A percentile compares a stretch with the other conserved stretches of the same genome.
Evolutionary conservation across 2,329 filamentous ascomycete species (phyloP).

Genomic region (Diplodia intermedia): DNA sequence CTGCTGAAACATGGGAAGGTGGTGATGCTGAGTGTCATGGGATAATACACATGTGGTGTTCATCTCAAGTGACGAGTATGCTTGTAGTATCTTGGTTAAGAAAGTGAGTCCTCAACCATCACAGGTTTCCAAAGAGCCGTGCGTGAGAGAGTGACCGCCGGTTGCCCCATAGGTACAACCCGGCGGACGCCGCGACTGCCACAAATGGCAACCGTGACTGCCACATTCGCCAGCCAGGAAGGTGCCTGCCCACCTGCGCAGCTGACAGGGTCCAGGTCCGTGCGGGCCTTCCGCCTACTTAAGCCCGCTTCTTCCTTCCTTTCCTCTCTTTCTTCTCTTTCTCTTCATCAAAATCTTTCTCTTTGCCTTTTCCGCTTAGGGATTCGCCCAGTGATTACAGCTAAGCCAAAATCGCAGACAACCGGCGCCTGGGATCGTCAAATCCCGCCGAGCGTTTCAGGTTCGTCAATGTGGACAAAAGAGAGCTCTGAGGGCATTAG

Average conservation of each 20-base stretch:
- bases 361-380: constrained; percentile 4
- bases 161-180: too few relatives aligned
- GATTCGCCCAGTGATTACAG: constrained; percentile 2
- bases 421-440: background rate
- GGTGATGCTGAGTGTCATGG: too few relatives aligned
- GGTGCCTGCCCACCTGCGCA: background rate
- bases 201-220: background rate
- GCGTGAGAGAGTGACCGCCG: too few relatives aligned
- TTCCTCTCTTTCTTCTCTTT: background rate
- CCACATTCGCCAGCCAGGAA: background rate
- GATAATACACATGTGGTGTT: too few relatives aligned
- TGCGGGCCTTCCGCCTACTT: background rate
- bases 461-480: background rate
- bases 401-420: constrained; percentile 16
- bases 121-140: too few relatives aligned
- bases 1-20: too few relatives aligned
- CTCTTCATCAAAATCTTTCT: background rate
- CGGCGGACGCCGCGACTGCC: background rate
- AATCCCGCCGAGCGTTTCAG: background rate
- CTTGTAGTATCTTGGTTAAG: too few relatives aligned
- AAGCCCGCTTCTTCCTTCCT: background rate
- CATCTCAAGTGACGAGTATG: too few relatives aligned
- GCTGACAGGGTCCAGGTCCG: constrained; percentile 6
- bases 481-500: constrained; percentile 21
- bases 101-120: too few relatives aligned